These are phyloP conservation scores for Lobulomyces angularis DNA, from an alignment of 192 early-diverging fungal species.

Conservation along the genomic window DNA sequence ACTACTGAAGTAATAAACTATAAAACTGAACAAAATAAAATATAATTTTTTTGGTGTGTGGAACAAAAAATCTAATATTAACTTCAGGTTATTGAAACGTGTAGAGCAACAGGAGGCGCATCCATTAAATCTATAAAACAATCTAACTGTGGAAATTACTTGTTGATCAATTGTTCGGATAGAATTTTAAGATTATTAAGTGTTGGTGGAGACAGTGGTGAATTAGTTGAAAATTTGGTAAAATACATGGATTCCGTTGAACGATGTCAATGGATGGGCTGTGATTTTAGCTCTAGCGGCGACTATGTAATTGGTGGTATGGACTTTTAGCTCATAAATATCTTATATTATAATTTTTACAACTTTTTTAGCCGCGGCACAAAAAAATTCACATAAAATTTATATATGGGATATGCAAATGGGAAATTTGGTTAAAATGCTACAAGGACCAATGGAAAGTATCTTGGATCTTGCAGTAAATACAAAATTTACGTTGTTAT, in stretches of 20 bases:
- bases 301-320: constrained; percentile 82
- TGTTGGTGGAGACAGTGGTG: no score
- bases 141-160: constrained; percentile 1
- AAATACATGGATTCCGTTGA: constrained; percentile 90
- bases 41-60: constrained; percentile 15
- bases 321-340: constrained; percentile 10
- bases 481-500: background rate
- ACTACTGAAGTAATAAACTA: no score
- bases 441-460: constrained; percentile 71
- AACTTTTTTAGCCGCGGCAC: constrained; percentile 46
- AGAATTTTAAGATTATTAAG: no score
- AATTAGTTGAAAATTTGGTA: constrained; percentile 29
- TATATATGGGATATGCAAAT: constrained; percentile 83
- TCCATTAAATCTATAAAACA: constrained; percentile 6
- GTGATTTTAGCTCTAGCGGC: constrained; percentile 74
- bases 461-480: constrained; percentile 67
- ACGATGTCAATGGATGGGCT: constrained; percentile 75
- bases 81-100: constrained; percentile 18
- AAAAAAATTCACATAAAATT: constrained; percentile 84
- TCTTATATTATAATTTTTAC: constrained; percentile 9
- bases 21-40: no score
- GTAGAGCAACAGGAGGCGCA: background rate
- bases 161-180: no score
- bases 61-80: constrained; percentile 65
- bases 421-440: constrained; percentile 74